Evolutionary conservation across 2,329 filamentous ascomycete species (phyloP), one percentile per base, ranked within the genome.

Genomic region (Microdochium paspali): DNA sequence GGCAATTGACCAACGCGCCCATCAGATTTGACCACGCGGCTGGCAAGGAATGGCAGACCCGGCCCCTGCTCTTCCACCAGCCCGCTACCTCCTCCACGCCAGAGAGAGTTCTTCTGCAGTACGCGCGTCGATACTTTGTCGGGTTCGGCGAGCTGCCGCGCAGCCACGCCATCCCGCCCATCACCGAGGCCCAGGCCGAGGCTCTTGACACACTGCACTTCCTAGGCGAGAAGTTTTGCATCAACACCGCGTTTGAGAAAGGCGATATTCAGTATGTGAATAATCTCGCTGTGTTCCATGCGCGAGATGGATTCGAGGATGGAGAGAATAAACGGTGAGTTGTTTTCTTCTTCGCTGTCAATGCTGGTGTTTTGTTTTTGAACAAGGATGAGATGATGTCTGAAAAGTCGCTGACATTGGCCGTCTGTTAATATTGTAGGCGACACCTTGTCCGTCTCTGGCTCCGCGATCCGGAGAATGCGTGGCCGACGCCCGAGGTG

Each of bases 91-190:
- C 53, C 0, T 60, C 58, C 1, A 56, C 59, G 0, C 74, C 77
- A 0, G 73, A 83, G 54, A 69, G 77, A 1, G 60, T 84, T 1
- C 61, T 79, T 6, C 70, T 84, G 25, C 79, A 84, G 51, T 84
- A 83, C 52, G 76, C 74, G 0, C 72, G 80, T 2, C 70, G 80
- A 1, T 66, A 64, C 24, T 82, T 83, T 52, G 79, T 78, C 46
- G 67, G 82, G 2, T 83, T 76, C 55, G 69, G 72, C 51, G 69
- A 69, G 0, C 65, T 79, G 1, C 77, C 78, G 3, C 68, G 80
- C 44, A 74, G 68, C 7, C 48, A 66, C 1, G 58, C 71, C 20
- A 77, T 85, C 45, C 80, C 81, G 12, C 71, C 79, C 15, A 73
- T 77, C 49, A 73, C 70, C 0, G 71, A 76, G 50, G 70, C 71